Base-by-base conservation (phyloP, 306 rosid species). In the Carpinus fangiana region DNA sequence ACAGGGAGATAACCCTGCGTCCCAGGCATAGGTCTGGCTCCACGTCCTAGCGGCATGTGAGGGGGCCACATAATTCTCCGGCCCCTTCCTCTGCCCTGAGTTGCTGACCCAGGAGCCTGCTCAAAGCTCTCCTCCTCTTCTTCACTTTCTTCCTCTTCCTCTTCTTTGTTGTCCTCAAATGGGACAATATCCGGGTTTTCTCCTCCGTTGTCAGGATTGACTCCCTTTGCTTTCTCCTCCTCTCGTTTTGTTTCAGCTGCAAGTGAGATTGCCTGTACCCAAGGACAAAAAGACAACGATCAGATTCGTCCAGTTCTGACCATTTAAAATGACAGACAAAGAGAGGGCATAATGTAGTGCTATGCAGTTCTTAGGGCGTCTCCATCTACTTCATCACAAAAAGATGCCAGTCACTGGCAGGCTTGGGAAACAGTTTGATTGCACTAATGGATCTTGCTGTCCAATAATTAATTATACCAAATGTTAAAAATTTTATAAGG, bases 191-290 rank as follows among this genome's bases (percentile, higher is more conserved):
- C 99, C 26, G 99, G 99, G 83, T 96, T 96, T 70, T 93, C 96
- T 62, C 88, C 96, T 77, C 94, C 92, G 64, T 86, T 88, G 51
- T 90, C 96, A 23, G 97, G 96, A 86, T 91, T 86, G 55, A 93
- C 98, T 80, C 99, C 99, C 90, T 93, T 93, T 11, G 98, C 99
- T 73, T 96, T 96, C 81, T 96, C 99, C 80, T 96, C 99, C 88
- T 96, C 98, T 72, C 97, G 90, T 85, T 96, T 96, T 73, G 96
- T 80, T 83, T 96, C 96, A 1, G 99, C 98, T 68, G 96, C 98
- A 82, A 93, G 34, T 0, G 97, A 89, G 73, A 91, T 84, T 38
- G 97, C 99, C 98, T 96, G 92, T 38, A 83, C 46, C 76, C 68
- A 75, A 47, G 77, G 31, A 41, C 52, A 61, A 20, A 52, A 50